phyloP scores from a whole-genome alignment of 176 grass and related monocot genomes.

The Phoenix roebelenii region DNA sequence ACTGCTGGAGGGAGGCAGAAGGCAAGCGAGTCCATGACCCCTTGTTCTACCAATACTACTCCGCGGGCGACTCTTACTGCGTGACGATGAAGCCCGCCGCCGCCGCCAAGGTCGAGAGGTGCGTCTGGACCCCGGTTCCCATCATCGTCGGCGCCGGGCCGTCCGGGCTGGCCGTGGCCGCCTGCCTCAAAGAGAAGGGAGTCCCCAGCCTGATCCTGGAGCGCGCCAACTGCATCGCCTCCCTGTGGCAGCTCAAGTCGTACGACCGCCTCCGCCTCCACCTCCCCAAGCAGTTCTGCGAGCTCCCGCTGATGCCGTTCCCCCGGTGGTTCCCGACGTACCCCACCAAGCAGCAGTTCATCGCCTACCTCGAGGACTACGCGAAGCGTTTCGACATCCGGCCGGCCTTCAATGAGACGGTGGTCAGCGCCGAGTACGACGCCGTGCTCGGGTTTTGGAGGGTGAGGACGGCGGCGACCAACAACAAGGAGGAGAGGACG shows the following conservation, averaged over 20 bases:
- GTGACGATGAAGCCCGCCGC: background rate
- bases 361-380: slow-evolving; percentile 12
- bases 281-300: slow-evolving; percentile 18
- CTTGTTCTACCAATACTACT: background rate
- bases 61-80: too few species aligned
- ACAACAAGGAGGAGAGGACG: background rate
- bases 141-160: slow-evolving; percentile 14
- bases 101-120: background rate
- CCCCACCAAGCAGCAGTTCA: slow-evolving; percentile 16
- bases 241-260: slow-evolving; percentile 14
- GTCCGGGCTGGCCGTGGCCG: slow-evolving; percentile 11
- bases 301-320: slow-evolving; percentile 16
- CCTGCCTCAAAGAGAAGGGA: slow-evolving; percentile 8
- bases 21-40: slow-evolving; percentile 6
- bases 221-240: slow-evolving; percentile 8
- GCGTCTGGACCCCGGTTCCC: background rate
- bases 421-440: slow-evolving; percentile 7
- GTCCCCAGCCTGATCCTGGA: slow-evolving; percentile 7
- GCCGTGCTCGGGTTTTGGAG: slow-evolving; percentile 7
- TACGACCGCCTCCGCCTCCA: slow-evolving; percentile 16
- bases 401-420: slow-evolving; percentile 4
- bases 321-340: slow-evolving; percentile 8
- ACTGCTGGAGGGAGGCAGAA: background rate
- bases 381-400: slow-evolving; percentile 1
- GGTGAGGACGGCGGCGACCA: background rate